A percentile compares a stretch with the other conserved stretches of the same genome.
phyloP scores from a whole-genome alignment of 1,139 yeast genomes.

The Hanseniaspora sp. region DNA sequence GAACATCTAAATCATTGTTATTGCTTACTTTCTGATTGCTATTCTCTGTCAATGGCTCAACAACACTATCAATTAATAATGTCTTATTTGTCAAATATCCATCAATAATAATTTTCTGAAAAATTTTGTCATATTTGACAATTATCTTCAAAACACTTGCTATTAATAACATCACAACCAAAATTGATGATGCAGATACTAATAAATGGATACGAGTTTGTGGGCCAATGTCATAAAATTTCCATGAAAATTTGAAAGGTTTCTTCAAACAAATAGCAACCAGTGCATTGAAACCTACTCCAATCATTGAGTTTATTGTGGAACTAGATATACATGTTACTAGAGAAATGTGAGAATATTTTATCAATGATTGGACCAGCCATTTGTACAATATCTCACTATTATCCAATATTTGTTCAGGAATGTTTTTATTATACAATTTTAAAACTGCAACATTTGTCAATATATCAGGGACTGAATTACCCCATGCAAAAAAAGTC shows the following conservation, averaged over 20 bases:
- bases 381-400: slow-evolving; percentile 21
- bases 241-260: slow-evolving; percentile 10
- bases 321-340: slow-evolving; percentile 31
- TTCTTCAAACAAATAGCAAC: slow-evolving; percentile 24
- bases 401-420: slow-evolving; percentile 17
- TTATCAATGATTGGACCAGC: slow-evolving; percentile 16
- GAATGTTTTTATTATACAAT: slow-evolving; percentile 26
- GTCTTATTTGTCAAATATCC: slow-evolving; percentile 7
- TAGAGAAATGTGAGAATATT: slow-evolving; percentile 28
- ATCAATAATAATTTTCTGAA: not conserved
- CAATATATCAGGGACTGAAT: slow-evolving; percentile 79
- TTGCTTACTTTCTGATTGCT: too few relatives aligned
- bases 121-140: not conserved
- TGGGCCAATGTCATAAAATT: not conserved
- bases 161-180: not conserved
- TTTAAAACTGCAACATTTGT: slow-evolving; percentile 55
- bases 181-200: slow-evolving; percentile 1
- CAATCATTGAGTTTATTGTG: slow-evolving; percentile 28
- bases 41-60: too few relatives aligned
- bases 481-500: slow-evolving; percentile 85
- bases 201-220: slow-evolving; percentile 7
- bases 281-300: slow-evolving; percentile 29
- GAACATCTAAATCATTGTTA: too few relatives aligned
- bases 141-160: not conserved
- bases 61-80: not conserved